These are phyloP conservation scores for Pythium diclinum DNA, from an alignment of 352 stramenopile genomes.

Conservation along the genomic window DNA sequence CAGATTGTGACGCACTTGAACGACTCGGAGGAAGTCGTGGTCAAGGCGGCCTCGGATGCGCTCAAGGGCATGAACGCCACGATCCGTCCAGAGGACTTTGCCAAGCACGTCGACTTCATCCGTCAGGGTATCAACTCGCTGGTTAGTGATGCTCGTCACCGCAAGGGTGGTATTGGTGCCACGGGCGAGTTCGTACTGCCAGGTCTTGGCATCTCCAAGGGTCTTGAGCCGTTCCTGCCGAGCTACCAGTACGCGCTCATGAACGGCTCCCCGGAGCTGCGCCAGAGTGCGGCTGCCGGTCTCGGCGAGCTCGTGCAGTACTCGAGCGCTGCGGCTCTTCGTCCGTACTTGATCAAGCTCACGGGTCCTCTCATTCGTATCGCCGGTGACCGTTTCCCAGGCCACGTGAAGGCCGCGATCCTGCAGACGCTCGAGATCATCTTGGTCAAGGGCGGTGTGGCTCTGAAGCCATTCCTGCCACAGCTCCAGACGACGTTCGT, in stretches of 20 bases:
- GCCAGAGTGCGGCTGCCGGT: constrained; percentile 91
- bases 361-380: constrained; percentile 98
- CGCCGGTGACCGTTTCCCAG: constrained; percentile 97
- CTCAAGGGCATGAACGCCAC: constrained; percentile 91
- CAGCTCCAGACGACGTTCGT: constrained; percentile 99
- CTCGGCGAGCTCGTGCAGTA: constrained; percentile 97
- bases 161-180: constrained; percentile 87
- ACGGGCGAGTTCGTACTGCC: constrained; percentile 77
- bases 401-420: constrained; percentile 98
- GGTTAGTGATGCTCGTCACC: constrained; percentile 93
- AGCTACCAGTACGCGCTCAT: constrained; percentile 98
- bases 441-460: constrained; percentile 94
- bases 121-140: constrained; percentile 96
- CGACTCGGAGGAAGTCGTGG: constrained; percentile 86
- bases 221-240: constrained; percentile 95
- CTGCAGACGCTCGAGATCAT: constrained; percentile 96
- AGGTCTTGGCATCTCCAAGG: constrained; percentile 79
- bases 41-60: constrained; percentile 87
- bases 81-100: constrained; percentile 91
- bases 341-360: constrained; percentile 98
- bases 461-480: constrained; percentile 98
- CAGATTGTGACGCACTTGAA: constrained; percentile 97
- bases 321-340: constrained; percentile 83
- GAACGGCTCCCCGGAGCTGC: constrained; percentile 89
- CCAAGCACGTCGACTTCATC: constrained; percentile 96